Conservation (phyloP, 371 early-diverging fungal genomes). For the Circinella minor region DNA sequence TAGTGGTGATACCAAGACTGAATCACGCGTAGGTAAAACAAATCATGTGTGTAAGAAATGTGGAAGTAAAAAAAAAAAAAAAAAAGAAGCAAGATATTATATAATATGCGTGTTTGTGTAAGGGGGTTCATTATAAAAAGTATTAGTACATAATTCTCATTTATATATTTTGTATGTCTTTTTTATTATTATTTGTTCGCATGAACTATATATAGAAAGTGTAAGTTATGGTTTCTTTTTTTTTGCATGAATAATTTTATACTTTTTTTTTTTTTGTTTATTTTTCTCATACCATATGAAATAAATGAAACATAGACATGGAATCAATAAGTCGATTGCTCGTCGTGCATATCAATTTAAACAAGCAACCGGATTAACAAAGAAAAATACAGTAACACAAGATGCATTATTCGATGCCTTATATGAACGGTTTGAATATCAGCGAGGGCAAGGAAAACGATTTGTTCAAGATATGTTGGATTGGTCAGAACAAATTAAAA, state of each 20-base stretch:
- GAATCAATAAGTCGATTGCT: conserved; percentile 71
- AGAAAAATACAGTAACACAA: conserved; percentile 27
- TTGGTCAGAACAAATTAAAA: conserved; percentile 49
- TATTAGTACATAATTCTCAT: background rate
- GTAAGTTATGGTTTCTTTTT: conserved; percentile 3
- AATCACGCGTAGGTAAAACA: conserved; percentile 22
- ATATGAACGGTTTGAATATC: conserved; percentile 54
- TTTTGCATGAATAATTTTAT: background rate
- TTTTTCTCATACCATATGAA: background rate
- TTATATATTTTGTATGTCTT: conserved; percentile 15
- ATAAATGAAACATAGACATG: conserved; percentile 47
- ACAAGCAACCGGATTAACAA: conserved; percentile 29
- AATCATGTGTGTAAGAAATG: background rate
- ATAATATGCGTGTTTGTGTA: no score
- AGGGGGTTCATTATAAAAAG: no score
- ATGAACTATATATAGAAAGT: background rate
- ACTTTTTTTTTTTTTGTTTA: no score
- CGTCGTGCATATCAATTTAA: conserved; percentile 67
- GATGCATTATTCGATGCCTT: conserved; percentile 58
- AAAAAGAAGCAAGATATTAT: background rate
- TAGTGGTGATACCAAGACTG: conserved; percentile 51
- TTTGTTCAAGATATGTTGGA: conserved; percentile 38
- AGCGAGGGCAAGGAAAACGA: conserved; percentile 40
- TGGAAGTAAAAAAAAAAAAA: background rate
- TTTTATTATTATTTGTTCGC: conserved; percentile 8